Evolutionary conservation across 805 yeast genomes (phyloP).

Genomic region (Clavispora carvajalis): DNA sequence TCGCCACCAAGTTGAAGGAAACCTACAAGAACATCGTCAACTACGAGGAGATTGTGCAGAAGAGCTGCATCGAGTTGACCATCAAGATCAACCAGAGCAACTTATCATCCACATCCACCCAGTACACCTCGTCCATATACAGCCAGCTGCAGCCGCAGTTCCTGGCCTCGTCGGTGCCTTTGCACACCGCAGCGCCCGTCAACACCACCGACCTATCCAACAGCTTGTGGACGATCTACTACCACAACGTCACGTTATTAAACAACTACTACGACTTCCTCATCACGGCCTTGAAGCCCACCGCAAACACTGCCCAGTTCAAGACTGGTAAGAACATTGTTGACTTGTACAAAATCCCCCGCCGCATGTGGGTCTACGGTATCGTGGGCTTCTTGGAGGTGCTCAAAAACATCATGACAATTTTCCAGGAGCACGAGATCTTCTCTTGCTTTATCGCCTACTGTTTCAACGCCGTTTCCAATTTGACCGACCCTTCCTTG

Average conservation of each 20-base stretch:
- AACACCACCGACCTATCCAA: conserved; percentile 47
- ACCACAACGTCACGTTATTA: conserved; percentile 56
- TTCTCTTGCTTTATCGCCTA: conserved; percentile 70
- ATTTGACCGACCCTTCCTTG: conserved; percentile 48
- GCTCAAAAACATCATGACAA: conserved; percentile 64
- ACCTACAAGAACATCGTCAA: conserved; percentile 66
- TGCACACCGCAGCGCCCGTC: conserved; percentile 16
- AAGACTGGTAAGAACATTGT: conserved; percentile 75
- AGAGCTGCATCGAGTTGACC: conserved; percentile 58
- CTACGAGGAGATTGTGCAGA: conserved; percentile 64
- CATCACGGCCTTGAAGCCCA: conserved; percentile 63
- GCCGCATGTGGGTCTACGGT: conserved; percentile 84
- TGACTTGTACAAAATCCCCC: conserved; percentile 69
- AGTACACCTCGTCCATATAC: conserved; percentile 13
- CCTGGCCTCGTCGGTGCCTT: conserved; percentile 9
- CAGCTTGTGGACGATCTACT: conserved; percentile 68
- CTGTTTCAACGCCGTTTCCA: conserved; percentile 58
- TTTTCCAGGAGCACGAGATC: conserved; percentile 72
- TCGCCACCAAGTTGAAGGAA: conserved; percentile 68
- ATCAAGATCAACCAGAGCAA: conserved; percentile 39
- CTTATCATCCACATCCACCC: conserved; percentile 33
- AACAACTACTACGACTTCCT: conserved; percentile 71
- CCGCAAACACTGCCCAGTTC: conserved; percentile 44
- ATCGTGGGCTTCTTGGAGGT: conserved; percentile 77
- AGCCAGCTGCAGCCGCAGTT: conserved; percentile 13